phyloP scores from a whole-genome alignment of 805 yeast genomes.

The Clavispora phyllophila region DNA sequence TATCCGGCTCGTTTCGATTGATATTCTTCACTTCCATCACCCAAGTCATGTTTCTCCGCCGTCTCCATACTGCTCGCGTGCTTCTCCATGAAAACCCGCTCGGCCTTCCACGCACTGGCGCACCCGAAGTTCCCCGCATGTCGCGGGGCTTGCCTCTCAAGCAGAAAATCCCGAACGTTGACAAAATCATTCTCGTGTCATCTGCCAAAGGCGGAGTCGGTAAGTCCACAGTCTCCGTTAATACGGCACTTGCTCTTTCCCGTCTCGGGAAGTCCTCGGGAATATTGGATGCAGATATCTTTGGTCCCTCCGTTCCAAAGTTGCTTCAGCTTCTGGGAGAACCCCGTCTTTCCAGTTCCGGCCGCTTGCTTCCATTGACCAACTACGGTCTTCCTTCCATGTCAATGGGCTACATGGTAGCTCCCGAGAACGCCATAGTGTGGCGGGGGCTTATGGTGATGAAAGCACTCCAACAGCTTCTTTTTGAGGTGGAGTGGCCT shows the following conservation, averaged over 20 bases:
- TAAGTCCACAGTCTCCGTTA: conserved; percentile 68
- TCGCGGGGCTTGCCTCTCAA: conserved; percentile 53
- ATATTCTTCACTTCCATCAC: too few relatives aligned
- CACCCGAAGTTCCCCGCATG: conserved; percentile 25
- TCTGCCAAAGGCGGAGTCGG: conserved; percentile 85
- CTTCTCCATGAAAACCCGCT: conserved; percentile 33
- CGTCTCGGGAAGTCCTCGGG: conserved; percentile 56
- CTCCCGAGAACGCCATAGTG: conserved; percentile 63
- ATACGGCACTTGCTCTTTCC: conserved; percentile 60
- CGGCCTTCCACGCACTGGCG: conserved; percentile 29
- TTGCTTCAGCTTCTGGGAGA: conserved; percentile 66
- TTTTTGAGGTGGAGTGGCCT: conserved; percentile 77
- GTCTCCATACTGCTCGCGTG: conserved; percentile 1
- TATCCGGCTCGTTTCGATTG: too few relatives aligned
- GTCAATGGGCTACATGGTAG: conserved; percentile 83
- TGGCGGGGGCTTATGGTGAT: conserved; percentile 88
- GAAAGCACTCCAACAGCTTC: conserved; percentile 79
- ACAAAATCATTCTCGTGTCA: conserved; percentile 58
- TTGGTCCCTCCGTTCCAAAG: conserved; percentile 81
- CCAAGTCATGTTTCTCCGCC: too few relatives aligned
- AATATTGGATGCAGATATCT: conserved; percentile 71
- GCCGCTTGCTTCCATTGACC: conserved; percentile 58
- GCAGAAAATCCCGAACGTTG: conserved; percentile 55
- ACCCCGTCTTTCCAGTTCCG: conserved; percentile 50
- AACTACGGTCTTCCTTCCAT: conserved; percentile 77